Percentiles rank a stretch among this genome's conserved stretches.
phyloP scores from a whole-genome alignment of 495 filamentous ascomycete genomes.

The Lasiosphaeria ovina region DNA sequence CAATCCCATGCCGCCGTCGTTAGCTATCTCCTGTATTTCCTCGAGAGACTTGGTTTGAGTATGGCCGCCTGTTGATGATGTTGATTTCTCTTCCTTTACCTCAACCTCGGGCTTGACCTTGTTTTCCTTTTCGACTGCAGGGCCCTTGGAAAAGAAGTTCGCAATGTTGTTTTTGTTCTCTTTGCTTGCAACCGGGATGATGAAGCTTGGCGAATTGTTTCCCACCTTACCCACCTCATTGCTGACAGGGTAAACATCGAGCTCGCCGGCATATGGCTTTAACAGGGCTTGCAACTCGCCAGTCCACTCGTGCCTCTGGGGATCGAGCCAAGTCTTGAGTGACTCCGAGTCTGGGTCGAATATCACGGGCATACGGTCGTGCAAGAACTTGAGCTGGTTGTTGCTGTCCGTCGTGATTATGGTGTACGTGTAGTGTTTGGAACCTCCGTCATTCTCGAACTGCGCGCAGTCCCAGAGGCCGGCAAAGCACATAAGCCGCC shows the following conservation, averaged over 20 bases:
- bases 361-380: slow-evolving; percentile 95
- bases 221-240: slow-evolving; percentile 94
- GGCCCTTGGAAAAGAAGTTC: slow-evolving; percentile 71
- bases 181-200: slow-evolving; percentile 75
- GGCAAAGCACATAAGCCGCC: slow-evolving; percentile 81
- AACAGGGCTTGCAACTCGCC: slow-evolving; percentile 73
- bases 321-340: slow-evolving; percentile 79
- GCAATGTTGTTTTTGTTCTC: slow-evolving; percentile 91
- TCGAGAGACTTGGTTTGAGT: slow-evolving; percentile 43
- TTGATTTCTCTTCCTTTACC: slow-evolving; percentile 26
- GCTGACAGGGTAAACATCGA: slow-evolving; percentile 82
- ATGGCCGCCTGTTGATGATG: not conserved
- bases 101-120: slow-evolving; percentile 28
- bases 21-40: slow-evolving; percentile 11
- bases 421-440: slow-evolving; percentile 65
- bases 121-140: slow-evolving; percentile 12
- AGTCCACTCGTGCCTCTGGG: slow-evolving; percentile 66
- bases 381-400: slow-evolving; percentile 74
- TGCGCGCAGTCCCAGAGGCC: slow-evolving; percentile 88
- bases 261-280: slow-evolving; percentile 71
- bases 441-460: slow-evolving; percentile 55
- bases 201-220: slow-evolving; percentile 81
- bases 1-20: slow-evolving; percentile 4
- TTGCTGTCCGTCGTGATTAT: slow-evolving; percentile 88
- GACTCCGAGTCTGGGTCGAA: slow-evolving; percentile 70